Evolutionary conservation across 306 rosid species (phyloP), one percentile per base, ranked within the genome.

Genomic region (Corylus avellana): DNA sequence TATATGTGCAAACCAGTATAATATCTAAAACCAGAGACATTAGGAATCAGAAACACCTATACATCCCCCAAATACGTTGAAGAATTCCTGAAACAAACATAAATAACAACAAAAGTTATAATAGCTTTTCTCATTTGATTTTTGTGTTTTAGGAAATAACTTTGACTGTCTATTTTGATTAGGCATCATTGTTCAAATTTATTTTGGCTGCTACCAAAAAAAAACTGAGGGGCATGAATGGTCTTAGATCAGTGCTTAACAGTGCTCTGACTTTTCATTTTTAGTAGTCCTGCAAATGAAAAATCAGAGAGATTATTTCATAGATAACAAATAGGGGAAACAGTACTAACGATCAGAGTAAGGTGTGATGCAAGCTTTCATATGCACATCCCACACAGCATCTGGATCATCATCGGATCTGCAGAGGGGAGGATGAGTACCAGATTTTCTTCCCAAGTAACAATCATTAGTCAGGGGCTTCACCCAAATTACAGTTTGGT

Each of bases 401-500:
- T 94, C 95, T 14, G 97, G 95, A 85, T 94, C 97, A 71, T 88
- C 91, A 80, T 83, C 86, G 75, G 92, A 76, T 71, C 79, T 89
- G 89, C 98, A 94, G 44, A 92, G 97, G 44, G 91, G 97, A 80
- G 98, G 98, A 54, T 70, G 88, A 49, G 90, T 82, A 76, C 77
- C 90, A 4, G 92, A 91, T 73, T 80, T 89, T 81, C 98, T 87
- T 86, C 82, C 85, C 42, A 83, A 73, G 84, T 91, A 92, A 85
- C 98, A 94, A 74, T 92, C 97, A 79, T 92, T 94, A 73, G 98
- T 92, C 37, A 87, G 82, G 82, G 98, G 97, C 85, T 94, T 94
- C 72, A 88, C 95, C 98, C 98, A 94, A 80, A 94, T 83, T 78
- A 94, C 97, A 67, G 98, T 92, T 84, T 94, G 98, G 75, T 94